Evolutionary conservation across 2,329 filamentous ascomycete genomes (phyloP).

Genomic region (Colletotrichum gigasporum): DNA sequence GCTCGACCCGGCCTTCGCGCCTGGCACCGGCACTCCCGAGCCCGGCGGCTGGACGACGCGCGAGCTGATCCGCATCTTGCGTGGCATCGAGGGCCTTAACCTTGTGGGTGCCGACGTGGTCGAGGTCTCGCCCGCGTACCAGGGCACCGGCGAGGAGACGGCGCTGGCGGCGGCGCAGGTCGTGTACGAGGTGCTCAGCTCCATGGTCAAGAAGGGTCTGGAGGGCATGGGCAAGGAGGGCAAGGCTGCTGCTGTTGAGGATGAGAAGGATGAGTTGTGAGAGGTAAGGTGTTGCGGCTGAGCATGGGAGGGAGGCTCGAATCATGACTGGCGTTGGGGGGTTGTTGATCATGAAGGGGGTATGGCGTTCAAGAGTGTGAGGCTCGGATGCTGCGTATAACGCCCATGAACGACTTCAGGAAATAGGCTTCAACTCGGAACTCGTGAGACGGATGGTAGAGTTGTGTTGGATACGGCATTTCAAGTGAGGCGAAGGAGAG

Average conservation of each 20-base stretch:
- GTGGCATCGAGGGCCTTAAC: conserved; percentile 84
- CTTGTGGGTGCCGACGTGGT: conserved; percentile 91
- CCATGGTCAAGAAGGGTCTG: conserved; percentile 68
- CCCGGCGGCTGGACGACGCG: conserved; percentile 91
- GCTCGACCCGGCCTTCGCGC: conserved; percentile 52
- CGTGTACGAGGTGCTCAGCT: conserved; percentile 85
- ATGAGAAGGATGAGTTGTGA: conserved; percentile 51
- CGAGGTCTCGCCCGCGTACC: conserved; percentile 87
- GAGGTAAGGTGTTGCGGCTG: not conserved
- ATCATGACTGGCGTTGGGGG: not conserved
- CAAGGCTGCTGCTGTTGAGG: conserved; percentile 28
- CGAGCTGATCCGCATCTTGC: conserved; percentile 84
- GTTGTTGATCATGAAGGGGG: not conserved
- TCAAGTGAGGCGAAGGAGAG: too few species aligned
- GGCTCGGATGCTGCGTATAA: not conserved
- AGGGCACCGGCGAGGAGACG: conserved; percentile 82
- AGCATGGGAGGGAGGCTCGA: not conserved
- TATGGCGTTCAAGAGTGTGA: not conserved
- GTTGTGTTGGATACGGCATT: too few species aligned
- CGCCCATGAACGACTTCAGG: not conserved
- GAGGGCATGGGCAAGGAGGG: conserved; percentile 47
- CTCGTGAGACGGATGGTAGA: not conserved
- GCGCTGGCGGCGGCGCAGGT: conserved; percentile 86
- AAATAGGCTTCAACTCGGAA: too few species aligned
- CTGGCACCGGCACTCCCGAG: conserved; percentile 88